These are phyloP conservation scores for Exsudoporus floridanus DNA, from an alignment of 1,284 basidiomycete species.

Conservation along the genomic window DNA sequence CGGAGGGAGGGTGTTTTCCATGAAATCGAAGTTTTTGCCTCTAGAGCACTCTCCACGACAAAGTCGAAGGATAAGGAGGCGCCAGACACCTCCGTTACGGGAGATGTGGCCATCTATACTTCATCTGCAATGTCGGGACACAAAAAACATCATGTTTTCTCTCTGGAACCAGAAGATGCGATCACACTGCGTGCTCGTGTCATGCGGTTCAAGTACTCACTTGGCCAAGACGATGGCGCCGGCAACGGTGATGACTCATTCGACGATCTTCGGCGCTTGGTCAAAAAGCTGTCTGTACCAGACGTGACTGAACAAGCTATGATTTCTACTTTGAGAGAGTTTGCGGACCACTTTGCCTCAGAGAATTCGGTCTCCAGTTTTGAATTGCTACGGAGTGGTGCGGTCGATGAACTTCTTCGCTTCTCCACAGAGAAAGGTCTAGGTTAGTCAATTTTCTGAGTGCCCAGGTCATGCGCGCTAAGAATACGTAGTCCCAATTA, in stretches of 20 bases:
- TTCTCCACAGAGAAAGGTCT: conserved; percentile 70
- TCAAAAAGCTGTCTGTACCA: conserved; percentile 57
- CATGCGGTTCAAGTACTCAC: conserved; percentile 76
- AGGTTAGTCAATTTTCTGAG: conserved; percentile 18
- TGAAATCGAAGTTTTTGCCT: conserved; percentile 79
- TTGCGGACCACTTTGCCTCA: conserved; percentile 81
- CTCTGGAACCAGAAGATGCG: conserved; percentile 81
- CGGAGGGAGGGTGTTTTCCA: conserved; percentile 92
- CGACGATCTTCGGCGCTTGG: conserved; percentile 61
- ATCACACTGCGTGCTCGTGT: conserved; percentile 87
- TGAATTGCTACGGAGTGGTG: conserved; percentile 90
- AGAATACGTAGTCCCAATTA: conserved; percentile 48
- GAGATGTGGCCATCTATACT: conserved; percentile 36
- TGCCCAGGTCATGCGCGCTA: conserved; percentile 11
- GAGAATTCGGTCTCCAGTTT: conserved; percentile 90
- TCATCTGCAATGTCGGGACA: conserved; percentile 55
- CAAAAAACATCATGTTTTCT: conserved; percentile 63
- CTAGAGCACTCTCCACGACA: conserved; percentile 54
- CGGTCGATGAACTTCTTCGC: conserved; percentile 83
- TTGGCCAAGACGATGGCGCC: conserved; percentile 55
- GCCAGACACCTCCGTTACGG: conserved; percentile 39
- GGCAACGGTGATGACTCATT: conserved; percentile 67
- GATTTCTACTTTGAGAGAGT: conserved; percentile 62
- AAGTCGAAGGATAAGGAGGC: conserved; percentile 55
- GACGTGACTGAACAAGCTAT: conserved; percentile 65